Evolutionary conservation across 148 eudicot species (phyloP).

Genomic region (Camellia sinensis): DNA sequence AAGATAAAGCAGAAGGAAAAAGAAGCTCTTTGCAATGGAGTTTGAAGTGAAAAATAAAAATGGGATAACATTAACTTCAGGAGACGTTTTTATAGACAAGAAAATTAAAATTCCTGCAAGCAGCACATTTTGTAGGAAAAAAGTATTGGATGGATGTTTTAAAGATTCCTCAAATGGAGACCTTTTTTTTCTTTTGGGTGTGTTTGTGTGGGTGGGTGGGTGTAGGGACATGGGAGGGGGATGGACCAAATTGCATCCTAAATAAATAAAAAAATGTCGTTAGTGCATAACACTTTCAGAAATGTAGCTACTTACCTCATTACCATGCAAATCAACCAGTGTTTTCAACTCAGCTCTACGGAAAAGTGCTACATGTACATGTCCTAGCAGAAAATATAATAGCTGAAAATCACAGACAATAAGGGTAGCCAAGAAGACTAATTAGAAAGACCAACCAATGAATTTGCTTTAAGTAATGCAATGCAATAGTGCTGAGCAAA

Average conservation of each 20-base stretch:
- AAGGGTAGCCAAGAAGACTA: constrained; percentile 12
- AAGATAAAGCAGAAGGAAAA: constrained; percentile 4
- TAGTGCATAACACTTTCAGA: not conserved
- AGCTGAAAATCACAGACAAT: constrained; percentile 42
- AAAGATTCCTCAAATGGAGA: not conserved
- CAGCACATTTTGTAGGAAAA: too few species aligned
- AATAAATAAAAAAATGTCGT: not conserved
- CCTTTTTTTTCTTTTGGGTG: not conserved
- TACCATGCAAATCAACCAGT: constrained; percentile 60
- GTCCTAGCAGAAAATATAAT: constrained; percentile 57
- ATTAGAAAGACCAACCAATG: not conserved
- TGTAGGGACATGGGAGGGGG: too few species aligned
- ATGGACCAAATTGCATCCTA: not conserved
- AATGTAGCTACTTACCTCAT: constrained; percentile 38
- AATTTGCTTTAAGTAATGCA: constrained; percentile 8
- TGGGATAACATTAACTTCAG: too few species aligned
- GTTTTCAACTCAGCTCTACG: constrained; percentile 66
- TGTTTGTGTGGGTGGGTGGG: not conserved
- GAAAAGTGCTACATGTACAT: constrained; percentile 51
- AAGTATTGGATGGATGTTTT: not conserved
- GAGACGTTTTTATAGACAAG: too few species aligned
- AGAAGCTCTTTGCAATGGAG: not conserved
- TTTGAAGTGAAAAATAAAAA: too few species aligned
- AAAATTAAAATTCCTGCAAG: too few species aligned
- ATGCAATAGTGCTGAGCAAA: not conserved